Percentiles rank a stretch among this genome's conserved stretches.
phyloP scores from a whole-genome alignment of 306 rosid genomes.

The Cucumis cinereus region DNA sequence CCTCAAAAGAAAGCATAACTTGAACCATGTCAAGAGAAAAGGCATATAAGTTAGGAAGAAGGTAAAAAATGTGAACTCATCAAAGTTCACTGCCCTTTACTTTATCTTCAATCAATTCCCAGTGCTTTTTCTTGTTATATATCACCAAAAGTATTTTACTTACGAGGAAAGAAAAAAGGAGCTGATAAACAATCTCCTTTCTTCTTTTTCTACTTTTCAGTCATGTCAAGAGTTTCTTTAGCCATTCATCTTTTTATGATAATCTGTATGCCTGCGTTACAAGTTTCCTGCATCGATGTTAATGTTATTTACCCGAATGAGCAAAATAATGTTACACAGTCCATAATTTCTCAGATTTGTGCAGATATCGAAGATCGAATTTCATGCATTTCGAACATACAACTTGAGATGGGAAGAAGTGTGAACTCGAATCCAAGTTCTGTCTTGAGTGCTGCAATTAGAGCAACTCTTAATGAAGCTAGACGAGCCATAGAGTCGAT shows the following conservation, averaged over 20 bases:
- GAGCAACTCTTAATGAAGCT: slow-evolving; percentile 50
- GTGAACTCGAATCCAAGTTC: slow-evolving; percentile 33
- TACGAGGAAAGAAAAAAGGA: slow-evolving; percentile 2
- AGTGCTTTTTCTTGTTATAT: not conserved
- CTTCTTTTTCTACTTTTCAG: slow-evolving; percentile 13
- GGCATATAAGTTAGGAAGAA: slow-evolving; percentile 24
- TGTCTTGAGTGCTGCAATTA: slow-evolving; percentile 54
- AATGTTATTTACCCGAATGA: slow-evolving; percentile 28
- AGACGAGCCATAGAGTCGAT: slow-evolving; percentile 45
- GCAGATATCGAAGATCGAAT: slow-evolving; percentile 33
- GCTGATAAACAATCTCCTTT: slow-evolving; percentile 11
- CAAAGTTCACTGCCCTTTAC: slow-evolving; percentile 11
- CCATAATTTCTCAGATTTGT: slow-evolving; percentile 57
- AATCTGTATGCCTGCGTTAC: slow-evolving; percentile 21
- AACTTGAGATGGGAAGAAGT: slow-evolving; percentile 33
- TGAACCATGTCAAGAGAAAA: slow-evolving; percentile 30
- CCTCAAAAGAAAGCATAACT: slow-evolving; percentile 53
- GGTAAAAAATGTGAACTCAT: slow-evolving; percentile 16
- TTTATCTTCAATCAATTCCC: slow-evolving; percentile 5
- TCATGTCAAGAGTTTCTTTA: slow-evolving; percentile 32
- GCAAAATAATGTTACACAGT: slow-evolving; percentile 30
- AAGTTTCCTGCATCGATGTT: slow-evolving; percentile 19
- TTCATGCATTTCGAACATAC: slow-evolving; percentile 44
- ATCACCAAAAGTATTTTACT: not conserved
- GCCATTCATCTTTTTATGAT: slow-evolving; percentile 30